phyloP scores from a whole-genome alignment of 2,329 filamentous ascomycete species.

The Orbilia javanica region DNA sequence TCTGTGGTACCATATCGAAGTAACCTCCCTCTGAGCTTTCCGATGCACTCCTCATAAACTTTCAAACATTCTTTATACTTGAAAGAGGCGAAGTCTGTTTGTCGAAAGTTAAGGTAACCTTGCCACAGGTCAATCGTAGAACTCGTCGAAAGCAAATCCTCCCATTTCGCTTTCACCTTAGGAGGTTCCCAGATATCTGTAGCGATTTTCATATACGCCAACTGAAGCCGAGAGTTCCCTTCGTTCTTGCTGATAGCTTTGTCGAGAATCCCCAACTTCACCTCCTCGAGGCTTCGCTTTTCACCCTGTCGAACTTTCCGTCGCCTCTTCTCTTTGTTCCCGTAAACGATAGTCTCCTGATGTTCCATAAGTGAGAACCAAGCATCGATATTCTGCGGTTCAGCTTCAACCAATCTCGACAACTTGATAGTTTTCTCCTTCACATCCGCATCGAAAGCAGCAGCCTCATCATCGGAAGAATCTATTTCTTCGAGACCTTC shows the following conservation, averaged over 20 bases:
- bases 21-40: slow-evolving; percentile 64
- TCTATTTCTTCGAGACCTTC: slow-evolving; percentile 48
- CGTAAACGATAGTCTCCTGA: slow-evolving; percentile 75
- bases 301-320: slow-evolving; percentile 67
- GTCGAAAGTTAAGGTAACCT: slow-evolving; percentile 66
- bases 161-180: slow-evolving; percentile 75
- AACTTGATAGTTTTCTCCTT: slow-evolving; percentile 61
- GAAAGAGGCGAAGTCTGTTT: slow-evolving; percentile 76
- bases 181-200: slow-evolving; percentile 78
- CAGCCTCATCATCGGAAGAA: slow-evolving; percentile 40
- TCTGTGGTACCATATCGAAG: slow-evolving; percentile 43
- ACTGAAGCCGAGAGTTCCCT: slow-evolving; percentile 71
- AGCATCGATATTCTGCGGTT: slow-evolving; percentile 75
- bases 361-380: slow-evolving; percentile 86
- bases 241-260: slow-evolving; percentile 76
- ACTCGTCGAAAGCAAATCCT: slow-evolving; percentile 71
- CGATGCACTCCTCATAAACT: slow-evolving; percentile 73
- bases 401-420: slow-evolving; percentile 71
- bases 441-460: slow-evolving; percentile 39
- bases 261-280: slow-evolving; percentile 83
- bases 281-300: slow-evolving; percentile 76
- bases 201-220: slow-evolving; percentile 80
- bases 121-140: slow-evolving; percentile 76
- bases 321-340: slow-evolving; percentile 63
- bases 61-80: slow-evolving; percentile 75